Percentiles rank a stretch among this genome's conserved stretches.
Conservation (phyloP, 257 asterid species). For the Petrea volubilis region DNA sequence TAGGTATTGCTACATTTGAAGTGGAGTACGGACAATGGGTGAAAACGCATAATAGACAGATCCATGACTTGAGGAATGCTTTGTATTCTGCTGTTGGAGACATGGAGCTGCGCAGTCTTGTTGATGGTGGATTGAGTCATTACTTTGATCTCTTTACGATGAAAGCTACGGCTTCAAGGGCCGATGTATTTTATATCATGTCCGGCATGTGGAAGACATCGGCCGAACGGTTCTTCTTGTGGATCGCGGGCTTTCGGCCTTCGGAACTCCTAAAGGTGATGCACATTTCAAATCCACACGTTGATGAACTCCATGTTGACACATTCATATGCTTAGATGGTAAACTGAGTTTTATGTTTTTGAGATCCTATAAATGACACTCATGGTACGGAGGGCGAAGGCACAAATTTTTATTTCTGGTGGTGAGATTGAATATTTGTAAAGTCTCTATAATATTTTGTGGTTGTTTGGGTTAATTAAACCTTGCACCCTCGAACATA, state of each 20-base stretch:
- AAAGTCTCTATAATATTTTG: too few relatives aligned
- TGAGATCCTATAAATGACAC: too few relatives aligned
- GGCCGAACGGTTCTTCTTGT: constrained; percentile 82
- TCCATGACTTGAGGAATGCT: constrained; percentile 61
- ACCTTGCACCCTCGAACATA: too few relatives aligned
- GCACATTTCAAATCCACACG: background rate
- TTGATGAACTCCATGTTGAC: too few relatives aligned
- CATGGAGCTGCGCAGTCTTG: constrained; percentile 48
- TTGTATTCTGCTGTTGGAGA: constrained; percentile 60
- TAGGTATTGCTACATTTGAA: constrained; percentile 71
- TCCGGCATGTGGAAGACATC: constrained; percentile 88
- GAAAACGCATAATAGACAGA: constrained; percentile 64
- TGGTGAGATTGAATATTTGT: too few relatives aligned
- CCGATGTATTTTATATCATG: constrained; percentile 78
- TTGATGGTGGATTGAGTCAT: constrained; percentile 64
- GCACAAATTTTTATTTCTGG: too few relatives aligned
- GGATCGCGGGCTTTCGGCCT: constrained; percentile 97
- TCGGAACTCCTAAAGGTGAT: constrained; percentile 83
- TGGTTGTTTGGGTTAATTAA: too few relatives aligned
- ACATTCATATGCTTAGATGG: too few relatives aligned
- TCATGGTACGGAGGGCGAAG: too few relatives aligned
- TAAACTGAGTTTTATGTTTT: too few relatives aligned
- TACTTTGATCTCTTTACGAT: constrained; percentile 69
- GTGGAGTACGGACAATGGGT: constrained; percentile 88
- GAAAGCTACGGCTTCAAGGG: constrained; percentile 80